Evolutionary conservation across 169 alveolate genomes (phyloP), one percentile per base, ranked within the genome.

Genomic region (Plasmodium sp.): DNA sequence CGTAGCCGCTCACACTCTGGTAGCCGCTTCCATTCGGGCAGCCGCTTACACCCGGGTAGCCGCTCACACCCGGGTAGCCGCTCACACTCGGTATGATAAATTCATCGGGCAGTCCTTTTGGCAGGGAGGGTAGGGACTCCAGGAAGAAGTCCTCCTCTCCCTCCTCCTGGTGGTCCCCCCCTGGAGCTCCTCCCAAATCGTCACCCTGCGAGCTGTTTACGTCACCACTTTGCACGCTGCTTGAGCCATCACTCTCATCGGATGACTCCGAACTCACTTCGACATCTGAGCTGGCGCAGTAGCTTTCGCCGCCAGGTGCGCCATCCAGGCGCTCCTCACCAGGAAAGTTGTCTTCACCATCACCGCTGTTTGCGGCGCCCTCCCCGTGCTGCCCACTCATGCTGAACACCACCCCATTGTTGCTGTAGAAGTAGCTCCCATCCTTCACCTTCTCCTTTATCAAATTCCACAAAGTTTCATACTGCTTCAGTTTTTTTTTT

Each of bases 401-500:
- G 36, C 82, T 88, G 41, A 56, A 88, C 82, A 88, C 39, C 43
- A 45, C 51, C 18, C 90, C 94, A 80, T 88, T 88, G 58, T 88
- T 80, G 39, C 73, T 88, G 51, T 88, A 88, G 18, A 88, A 27
- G 56, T 88, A 88, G 58, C 67, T 81, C 33, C 81, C 81, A 39
- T 79, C 73, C 34, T 88, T 88, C 73, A 88, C 90, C 56, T 88
- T 88, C 58, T 88, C 94, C 73, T 88, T 88, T 88, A 88, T 88
- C 82, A 88, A 79, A 88, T 79, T 88, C 94, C 94, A 88, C 73
- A 88, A 79, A 3, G 27, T n/a, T 79, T 88, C 94, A 88, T 88
- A 88, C 22, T 88, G 90, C 71, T 88, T 88, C 48, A 79, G 48
- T 79, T 88, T 88, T 18, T 88, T 77, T 58, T 88, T 88, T 79